Evolutionary conservation across 805 yeast species (phyloP).

Genomic region (Ogataea haglerorum): DNA sequence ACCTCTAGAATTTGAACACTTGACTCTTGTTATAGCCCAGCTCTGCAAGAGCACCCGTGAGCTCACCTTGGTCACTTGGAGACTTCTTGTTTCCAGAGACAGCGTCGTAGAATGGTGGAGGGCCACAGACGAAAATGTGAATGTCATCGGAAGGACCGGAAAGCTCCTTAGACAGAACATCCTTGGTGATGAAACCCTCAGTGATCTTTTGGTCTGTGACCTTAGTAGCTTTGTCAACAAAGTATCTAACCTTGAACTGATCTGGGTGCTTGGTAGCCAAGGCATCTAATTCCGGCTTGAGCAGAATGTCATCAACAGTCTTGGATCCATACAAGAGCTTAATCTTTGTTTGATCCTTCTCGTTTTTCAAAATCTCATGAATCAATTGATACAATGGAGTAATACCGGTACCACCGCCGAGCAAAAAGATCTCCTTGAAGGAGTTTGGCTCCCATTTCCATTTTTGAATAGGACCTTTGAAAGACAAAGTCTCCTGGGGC

Average conservation of each 20-base stretch:
- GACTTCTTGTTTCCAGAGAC: constrained; percentile 81
- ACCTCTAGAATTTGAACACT: constrained; percentile 76
- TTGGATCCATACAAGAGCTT: constrained; percentile 77
- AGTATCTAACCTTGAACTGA: constrained; percentile 74
- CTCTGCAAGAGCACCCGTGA: constrained; percentile 82
- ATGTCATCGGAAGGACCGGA: constrained; percentile 62
- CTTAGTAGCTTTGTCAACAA: constrained; percentile 58
- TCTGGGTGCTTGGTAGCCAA: constrained; percentile 67
- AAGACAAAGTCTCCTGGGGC: constrained; percentile 75
- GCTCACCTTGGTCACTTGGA: constrained; percentile 93
- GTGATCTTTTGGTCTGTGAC: constrained; percentile 50
- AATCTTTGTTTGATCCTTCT: constrained; percentile 86
- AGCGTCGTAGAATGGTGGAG: constrained; percentile 86
- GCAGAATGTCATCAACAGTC: constrained; percentile 73
- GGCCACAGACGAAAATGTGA: constrained; percentile 91
- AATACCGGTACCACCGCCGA: constrained; percentile 97
- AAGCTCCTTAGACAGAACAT: constrained; percentile 56
- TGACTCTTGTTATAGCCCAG: constrained; percentile 83
- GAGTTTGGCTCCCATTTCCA: constrained; percentile 89
- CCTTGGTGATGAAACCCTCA: constrained; percentile 77
- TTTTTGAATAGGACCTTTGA: constrained; percentile 92
- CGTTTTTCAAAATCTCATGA: constrained; percentile 71
- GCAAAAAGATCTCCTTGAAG: constrained; percentile 71
- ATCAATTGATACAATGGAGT: constrained; percentile 91
- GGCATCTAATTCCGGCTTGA: constrained; percentile 72